Evolutionary conservation across 345 rosid genomes (phyloP), one percentile per base, ranked within the genome.

Genomic region (Cardamine chenopodiifolia): DNA sequence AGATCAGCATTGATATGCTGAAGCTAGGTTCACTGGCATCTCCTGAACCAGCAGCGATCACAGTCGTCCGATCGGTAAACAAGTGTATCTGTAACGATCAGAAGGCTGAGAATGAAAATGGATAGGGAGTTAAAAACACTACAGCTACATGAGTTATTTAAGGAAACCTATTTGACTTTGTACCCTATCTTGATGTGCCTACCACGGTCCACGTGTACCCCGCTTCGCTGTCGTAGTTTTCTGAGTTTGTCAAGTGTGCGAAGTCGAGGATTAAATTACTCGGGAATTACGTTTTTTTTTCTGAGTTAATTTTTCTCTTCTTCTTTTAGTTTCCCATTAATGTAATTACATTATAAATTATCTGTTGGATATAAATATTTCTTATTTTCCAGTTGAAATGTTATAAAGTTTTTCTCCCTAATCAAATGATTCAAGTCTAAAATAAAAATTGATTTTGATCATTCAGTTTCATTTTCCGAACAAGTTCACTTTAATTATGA

Each of bases 1-100:
- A 78, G 13, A 66, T 61, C 54, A 78, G 66, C 4, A 68, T 78
- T 3, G 75, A 78, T 68, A 73, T 68, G 66, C 18, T 72, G 39
- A 78, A 78, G 71, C 61, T 78, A 60, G 62, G 75, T 12, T 45
- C 78, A 59, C 23, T 61, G 25, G 42, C 49, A 9, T 54, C 78
- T 53, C 82, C 82, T 53, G 66, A 54, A 60, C 75, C 78, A 40
- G 60, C 75, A 6, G 49, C 10, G 1, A 37, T 68, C 17, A 29
- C 77, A 58, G 64, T 52, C 50, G 77, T 59, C 1, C 64, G 64
- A 29, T 32, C 69, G 23, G 32, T 20, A 4, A 61, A 61, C 71
- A 54, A 25, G 67, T 73, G 74, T 56, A 22, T 3, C 19, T 73
- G 78, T 73, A 66, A 66, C 31, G 68, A 65, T 73, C 74, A 45